A percentile compares a stretch with the other conserved stretches of the same genome.
These are phyloP conservation scores for Aspergillus neotritici DNA, from an alignment of 2,329 filamentous ascomycete species.

Conservation along the genomic window DNA sequence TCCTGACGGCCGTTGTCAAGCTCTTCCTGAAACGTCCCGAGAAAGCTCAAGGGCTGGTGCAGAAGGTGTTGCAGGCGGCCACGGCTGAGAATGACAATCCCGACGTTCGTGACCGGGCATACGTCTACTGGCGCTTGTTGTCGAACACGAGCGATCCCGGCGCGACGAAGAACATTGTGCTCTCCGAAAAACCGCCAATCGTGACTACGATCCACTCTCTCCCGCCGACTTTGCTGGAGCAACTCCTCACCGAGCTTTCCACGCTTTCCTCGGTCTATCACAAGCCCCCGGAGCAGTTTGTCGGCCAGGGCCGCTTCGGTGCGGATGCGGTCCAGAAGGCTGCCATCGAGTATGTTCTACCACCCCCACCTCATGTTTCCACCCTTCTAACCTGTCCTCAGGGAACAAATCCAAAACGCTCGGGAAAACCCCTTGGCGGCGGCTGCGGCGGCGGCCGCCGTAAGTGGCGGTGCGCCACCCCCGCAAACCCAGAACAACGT, in stretches of 20 bases:
- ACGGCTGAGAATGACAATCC: constrained; percentile 96
- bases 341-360: constrained; percentile 67
- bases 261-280: constrained; percentile 97
- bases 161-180: constrained; percentile 85
- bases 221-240: constrained; percentile 75
- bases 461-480: constrained; percentile 49
- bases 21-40: constrained; percentile 95
- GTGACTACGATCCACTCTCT: constrained; percentile 88
- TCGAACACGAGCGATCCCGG: constrained; percentile 75
- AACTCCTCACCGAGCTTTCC: constrained; percentile 85
- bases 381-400: constrained; percentile 18
- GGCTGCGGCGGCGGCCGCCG: constrained; percentile 63
- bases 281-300: constrained; percentile 96
- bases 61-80: constrained; percentile 87
- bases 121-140: constrained; percentile 95
- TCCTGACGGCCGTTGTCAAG: constrained; percentile 94
- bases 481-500: constrained; percentile 64
- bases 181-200: constrained; percentile 92
- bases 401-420: constrained; percentile 84
- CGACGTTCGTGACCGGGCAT: constrained; percentile 92
- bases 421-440: constrained; percentile 92
- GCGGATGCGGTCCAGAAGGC: constrained; percentile 91
- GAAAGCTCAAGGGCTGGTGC: constrained; percentile 82
- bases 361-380: not conserved
- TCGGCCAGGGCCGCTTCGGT: constrained; percentile 88